Percentiles rank a stretch among this genome's conserved stretches.
Conservation (phyloP, 1,284 basidiomycete genomes). For the Ustilago cynodontis region DNA sequence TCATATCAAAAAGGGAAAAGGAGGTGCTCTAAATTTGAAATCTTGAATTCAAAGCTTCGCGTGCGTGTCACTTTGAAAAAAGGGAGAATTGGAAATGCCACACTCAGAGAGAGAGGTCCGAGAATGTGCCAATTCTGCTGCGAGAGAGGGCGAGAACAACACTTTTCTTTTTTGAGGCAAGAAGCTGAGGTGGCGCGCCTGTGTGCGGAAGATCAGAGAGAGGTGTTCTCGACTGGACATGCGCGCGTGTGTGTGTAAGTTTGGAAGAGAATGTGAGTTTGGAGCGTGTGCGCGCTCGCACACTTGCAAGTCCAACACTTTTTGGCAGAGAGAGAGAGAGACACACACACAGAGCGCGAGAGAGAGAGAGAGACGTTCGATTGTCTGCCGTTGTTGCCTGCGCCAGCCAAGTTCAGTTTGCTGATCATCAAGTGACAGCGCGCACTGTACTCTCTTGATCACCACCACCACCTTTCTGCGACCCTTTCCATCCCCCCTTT, state of each 20-base stretch:
- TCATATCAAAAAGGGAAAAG: too few species aligned
- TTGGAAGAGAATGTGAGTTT: not conserved
- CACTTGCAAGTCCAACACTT: conserved; percentile 5
- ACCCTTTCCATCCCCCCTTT: conserved; percentile 18
- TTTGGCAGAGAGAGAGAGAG: not conserved
- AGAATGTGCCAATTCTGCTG: conserved; percentile 1
- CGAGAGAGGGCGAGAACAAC: conserved; percentile 11
- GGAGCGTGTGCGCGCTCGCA: not conserved
- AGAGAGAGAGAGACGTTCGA: not conserved
- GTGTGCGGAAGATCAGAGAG: too few species aligned
- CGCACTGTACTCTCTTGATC: conserved; percentile 15
- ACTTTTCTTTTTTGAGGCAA: conserved; percentile 3
- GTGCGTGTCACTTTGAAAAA: conserved; percentile 7
- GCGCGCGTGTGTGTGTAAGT: conserved; percentile 7
- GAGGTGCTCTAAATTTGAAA: conserved; percentile 1
- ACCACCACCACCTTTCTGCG: conserved; percentile 26
- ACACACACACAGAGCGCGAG: not conserved
- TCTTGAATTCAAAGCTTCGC: conserved; percentile 3
- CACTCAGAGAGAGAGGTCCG: not conserved
- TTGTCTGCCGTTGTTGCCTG: not conserved
- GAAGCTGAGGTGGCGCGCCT: not conserved
- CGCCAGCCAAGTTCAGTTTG: conserved; percentile 1
- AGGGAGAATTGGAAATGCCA: not conserved
- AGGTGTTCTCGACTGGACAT: not conserved
- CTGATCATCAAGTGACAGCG: conserved; percentile 26